phyloP scores from a whole-genome alignment of 1,284 basidiomycete genomes.

The Meripilus lineatus region DNA sequence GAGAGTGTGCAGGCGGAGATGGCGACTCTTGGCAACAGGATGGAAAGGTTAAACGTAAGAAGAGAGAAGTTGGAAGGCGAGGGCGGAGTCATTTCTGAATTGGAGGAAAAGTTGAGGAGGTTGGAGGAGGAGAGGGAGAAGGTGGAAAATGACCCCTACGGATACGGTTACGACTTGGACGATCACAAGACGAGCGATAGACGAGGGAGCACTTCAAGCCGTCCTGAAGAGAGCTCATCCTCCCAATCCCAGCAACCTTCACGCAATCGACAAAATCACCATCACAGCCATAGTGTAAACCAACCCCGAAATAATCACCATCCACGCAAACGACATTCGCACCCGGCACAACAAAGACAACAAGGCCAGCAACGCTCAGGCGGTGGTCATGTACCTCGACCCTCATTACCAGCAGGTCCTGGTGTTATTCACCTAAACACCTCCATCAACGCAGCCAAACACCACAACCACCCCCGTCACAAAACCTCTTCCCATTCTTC shows the following conservation, averaged over 20 bases:
- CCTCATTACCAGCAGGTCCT: slow-evolving; percentile 20
- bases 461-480: no score
- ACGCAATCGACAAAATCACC: slow-evolving; percentile 12
- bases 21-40: slow-evolving; percentile 33
- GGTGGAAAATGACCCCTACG: slow-evolving; percentile 31
- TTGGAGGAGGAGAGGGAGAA: slow-evolving; percentile 35
- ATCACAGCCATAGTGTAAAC: slow-evolving; percentile 13
- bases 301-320: slow-evolving; percentile 8
- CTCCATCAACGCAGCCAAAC: slow-evolving; percentile 13
- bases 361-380: slow-evolving; percentile 21
- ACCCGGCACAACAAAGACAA: slow-evolving; percentile 14
- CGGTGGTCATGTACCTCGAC: slow-evolving; percentile 14
- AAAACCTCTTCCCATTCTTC: no score
- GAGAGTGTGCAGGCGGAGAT: slow-evolving; percentile 39
- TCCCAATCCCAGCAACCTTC: not conserved
- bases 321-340: slow-evolving; percentile 28
- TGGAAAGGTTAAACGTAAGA: slow-evolving; percentile 50
- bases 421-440: slow-evolving; percentile 25
- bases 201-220: slow-evolving; percentile 13
- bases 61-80: slow-evolving; percentile 52
- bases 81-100: slow-evolving; percentile 31
- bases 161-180: slow-evolving; percentile 21
- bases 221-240: slow-evolving; percentile 1
- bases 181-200: slow-evolving; percentile 6
- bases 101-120: slow-evolving; percentile 35